phyloP scores from a whole-genome alignment of 306 rosid species.

The Corylus avellana region DNA sequence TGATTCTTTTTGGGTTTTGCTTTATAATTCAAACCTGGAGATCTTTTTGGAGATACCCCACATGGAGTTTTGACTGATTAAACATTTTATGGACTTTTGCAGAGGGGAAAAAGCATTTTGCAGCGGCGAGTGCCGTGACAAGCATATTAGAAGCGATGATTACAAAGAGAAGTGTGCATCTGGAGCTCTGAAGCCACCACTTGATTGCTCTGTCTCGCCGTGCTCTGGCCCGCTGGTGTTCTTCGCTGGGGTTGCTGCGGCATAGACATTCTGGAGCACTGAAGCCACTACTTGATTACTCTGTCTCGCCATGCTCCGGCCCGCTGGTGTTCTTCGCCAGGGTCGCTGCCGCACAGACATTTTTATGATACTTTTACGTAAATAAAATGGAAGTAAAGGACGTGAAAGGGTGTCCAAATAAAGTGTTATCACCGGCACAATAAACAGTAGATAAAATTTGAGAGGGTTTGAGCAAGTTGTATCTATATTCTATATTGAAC shows the following conservation, averaged over 20 bases:
- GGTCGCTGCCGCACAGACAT: constrained; percentile 52
- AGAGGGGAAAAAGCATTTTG: constrained; percentile 78
- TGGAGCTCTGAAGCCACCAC: constrained; percentile 43
- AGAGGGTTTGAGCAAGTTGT: constrained; percentile 19
- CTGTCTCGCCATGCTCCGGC: constrained; percentile 54
- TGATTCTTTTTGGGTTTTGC: background rate
- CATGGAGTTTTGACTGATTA: constrained; percentile 14
- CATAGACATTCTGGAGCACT: constrained; percentile 36
- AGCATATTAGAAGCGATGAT: constrained; percentile 54
- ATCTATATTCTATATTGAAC: background rate
- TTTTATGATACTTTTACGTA: constrained; percentile 2
- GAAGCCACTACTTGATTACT: constrained; percentile 45
- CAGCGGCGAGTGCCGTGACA: constrained; percentile 63
- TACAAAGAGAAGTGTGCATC: constrained; percentile 45
- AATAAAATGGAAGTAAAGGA: constrained; percentile 10
- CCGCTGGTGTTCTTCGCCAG: constrained; percentile 44
- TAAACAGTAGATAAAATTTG: background rate
- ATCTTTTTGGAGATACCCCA: background rate
- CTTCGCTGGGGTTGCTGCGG: constrained; percentile 53
- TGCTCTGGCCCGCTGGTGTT: constrained; percentile 51
- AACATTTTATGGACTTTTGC: constrained; percentile 24
- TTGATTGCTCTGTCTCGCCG: constrained; percentile 45
- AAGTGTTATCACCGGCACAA: constrained; percentile 21
- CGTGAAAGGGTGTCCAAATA: constrained; percentile 22
- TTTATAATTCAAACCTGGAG: background rate